Evolutionary conservation across 257 asterid genomes (phyloP), one percentile per base, ranked within the genome.

Genomic region (Petunia secreta): DNA sequence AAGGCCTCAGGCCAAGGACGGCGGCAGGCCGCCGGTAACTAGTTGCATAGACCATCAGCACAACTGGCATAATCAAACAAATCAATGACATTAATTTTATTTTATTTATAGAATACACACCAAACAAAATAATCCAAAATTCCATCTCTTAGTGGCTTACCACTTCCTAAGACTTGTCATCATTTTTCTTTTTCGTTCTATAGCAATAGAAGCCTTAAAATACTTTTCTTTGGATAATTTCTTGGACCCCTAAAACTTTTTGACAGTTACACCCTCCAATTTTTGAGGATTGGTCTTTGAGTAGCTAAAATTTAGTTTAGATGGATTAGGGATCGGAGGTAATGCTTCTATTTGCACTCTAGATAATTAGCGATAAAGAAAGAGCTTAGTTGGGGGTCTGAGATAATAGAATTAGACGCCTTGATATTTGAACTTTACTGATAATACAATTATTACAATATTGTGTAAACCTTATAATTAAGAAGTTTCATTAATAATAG

Each of bases 51-150:
- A 46, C 14, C 55, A 46, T 4, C 55, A 8, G 10, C 55, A 52
- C 55, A 52, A 52, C 13, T 52, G 14, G 55, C 55, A 44, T 48
- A 69, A 59, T 69, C 75, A 69, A 69, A 46, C 10, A 69, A 69
- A 69, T 69, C 8, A 3, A 46, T 69, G 40, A 1, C 16, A 8
- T 66, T 66, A 41, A 14, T 16, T 25, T 8, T 8, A 58, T 11
- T 64, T 11, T 37, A 38, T 64, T 64, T 10, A 64, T 15, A 15
- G 14, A 40, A 66, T 40, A 66, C 9, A 67, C 15, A 43, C 6
- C 38, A 67, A 71, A 10, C 1, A 34, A 71, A 11, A 71, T 34
- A 71, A 10, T 10, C 34, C 34, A 71, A 46, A 66, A 48, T 34
- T 50, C 13, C 5, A 71, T 34, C 62, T 71, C 13, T 36, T 50